Conservation (phyloP, 768 basidiomycete species). For the Gymnopilus junonius region DNA sequence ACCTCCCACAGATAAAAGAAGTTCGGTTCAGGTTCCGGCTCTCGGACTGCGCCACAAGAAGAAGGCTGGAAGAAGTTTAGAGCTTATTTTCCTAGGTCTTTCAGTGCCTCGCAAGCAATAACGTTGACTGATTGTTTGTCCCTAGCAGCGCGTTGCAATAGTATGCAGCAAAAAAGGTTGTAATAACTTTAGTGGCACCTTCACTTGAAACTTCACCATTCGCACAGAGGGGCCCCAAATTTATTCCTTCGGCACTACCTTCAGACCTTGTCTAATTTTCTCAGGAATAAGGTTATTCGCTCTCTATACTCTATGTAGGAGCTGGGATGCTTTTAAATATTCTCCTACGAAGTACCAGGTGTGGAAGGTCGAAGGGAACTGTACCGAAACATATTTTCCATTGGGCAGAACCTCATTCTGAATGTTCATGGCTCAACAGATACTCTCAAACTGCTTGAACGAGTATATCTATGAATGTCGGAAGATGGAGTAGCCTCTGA, state of each 20-base stretch:
- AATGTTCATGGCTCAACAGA: not conserved
- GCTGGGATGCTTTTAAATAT: not conserved
- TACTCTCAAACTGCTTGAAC: not conserved
- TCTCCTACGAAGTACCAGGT: not conserved
- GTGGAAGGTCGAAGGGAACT: not conserved
- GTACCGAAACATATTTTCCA: not conserved
- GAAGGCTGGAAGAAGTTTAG: not conserved
- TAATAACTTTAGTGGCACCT: not conserved
- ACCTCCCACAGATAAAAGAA: not conserved
- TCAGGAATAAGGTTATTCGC: not conserved
- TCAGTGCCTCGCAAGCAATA: not conserved
- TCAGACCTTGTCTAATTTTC: not conserved
- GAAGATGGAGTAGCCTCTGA: not conserved
- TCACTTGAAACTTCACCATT: not conserved
- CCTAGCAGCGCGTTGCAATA: not conserved
- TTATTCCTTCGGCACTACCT: not conserved
- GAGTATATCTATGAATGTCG: not conserved
- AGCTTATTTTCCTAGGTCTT: not conserved
- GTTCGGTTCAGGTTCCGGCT: not conserved
- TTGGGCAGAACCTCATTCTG: not conserved
- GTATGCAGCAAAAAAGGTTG: not conserved
- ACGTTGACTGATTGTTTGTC: not conserved
- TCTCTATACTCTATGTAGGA: not conserved
- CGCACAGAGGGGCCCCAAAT: not conserved
- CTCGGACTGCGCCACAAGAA: not conserved